Base-by-base conservation (phyloP, 2,329 filamentous ascomycete genomes). In the Scytalidium sp. region DNA sequence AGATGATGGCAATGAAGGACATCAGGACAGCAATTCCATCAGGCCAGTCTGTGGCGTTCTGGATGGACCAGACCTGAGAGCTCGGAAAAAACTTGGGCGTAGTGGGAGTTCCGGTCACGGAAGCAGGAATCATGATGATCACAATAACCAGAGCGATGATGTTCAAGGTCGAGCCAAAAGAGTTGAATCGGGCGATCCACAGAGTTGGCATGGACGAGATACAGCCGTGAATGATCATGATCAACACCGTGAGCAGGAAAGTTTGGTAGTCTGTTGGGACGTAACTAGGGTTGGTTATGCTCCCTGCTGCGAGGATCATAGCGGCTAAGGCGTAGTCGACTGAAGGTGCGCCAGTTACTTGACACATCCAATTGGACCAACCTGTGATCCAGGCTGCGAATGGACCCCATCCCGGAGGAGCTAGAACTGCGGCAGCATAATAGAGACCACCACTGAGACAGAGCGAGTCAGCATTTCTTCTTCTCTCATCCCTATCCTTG, bases 141-240 rank as follows among this genome's bases (percentile, higher is more conserved):
- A 85, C 81, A 29, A 84, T 72, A 21, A 88, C 57, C 19, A 90
- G 72, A 1, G 81, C 83, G 47, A 87, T 65, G 61, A 90, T 82
- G 66, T 90, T 90, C 70, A 90, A 81, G 0, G 78, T 82, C 9
- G 83, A 87, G 11, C 86, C 86, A 43, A 76, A 80, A 0, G 83
- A 85, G 64, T 89, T 90, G 70, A 88, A 81, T 22, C 75, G 72
- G 1, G 85, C 87, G 50, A 90, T 80, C 79, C 82, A 87, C 43
- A 78, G 75, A 0, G 87, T 90, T 4, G 87, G 84, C 72, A 88
- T 79, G 41, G 82, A 87, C 47, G 83, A 87, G 61, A 90, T 84
- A 53, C 70, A 72, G 8, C 74, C 79, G 63, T 90, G 87, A 20
- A 87, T 71, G 22, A 88, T 64, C 83, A 89, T 85, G 54, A 90